Conservation (phyloP, 2,329 filamentous ascomycete species). For the Fusarium buharicum region DNA sequence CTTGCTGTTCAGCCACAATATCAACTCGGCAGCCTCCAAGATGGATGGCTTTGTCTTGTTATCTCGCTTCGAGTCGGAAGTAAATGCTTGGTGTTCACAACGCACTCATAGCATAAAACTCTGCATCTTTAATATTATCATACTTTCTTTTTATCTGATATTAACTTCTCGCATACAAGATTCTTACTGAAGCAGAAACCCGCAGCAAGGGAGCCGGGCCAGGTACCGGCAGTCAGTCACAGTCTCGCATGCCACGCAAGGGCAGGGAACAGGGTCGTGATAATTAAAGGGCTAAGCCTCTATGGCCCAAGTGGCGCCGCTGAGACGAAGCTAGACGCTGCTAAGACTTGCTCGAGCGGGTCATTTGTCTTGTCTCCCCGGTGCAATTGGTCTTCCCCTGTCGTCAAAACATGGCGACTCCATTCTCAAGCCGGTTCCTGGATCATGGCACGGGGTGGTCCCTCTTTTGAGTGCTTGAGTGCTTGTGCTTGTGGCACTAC, state of each 20-base stretch:
- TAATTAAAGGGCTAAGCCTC: constrained; percentile 46
- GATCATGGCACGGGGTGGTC: constrained; percentile 44
- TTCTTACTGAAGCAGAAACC: constrained; percentile 26
- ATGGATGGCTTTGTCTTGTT: constrained; percentile 7
- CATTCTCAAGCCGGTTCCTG: constrained; percentile 44
- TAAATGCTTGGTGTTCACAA: neutral
- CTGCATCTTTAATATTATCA: neutral
- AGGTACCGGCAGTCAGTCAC: constrained; percentile 15
- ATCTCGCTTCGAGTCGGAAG: constrained; percentile 20
- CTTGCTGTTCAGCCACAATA: constrained; percentile 29
- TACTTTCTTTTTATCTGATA: constrained; percentile 21
- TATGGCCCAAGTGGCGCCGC: constrained; percentile 35
- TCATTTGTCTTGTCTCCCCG: constrained; percentile 6
- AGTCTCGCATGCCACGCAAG: constrained; percentile 28
- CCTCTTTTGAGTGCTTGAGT: constrained; percentile 23
- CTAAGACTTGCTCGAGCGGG: constrained; percentile 37
- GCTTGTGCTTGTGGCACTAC: constrained; percentile 3
- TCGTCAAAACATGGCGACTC: constrained; percentile 26
- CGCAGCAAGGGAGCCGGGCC: constrained; percentile 9
- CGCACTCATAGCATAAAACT: constrained; percentile 1
- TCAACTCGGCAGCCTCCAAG: neutral
- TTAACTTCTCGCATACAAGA: constrained; percentile 15
- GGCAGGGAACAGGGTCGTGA: constrained; percentile 32
- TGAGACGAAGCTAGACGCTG: constrained; percentile 40
- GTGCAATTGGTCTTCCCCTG: constrained; percentile 26